A percentile compares a stretch with the other conserved stretches of the same genome.
These are phyloP conservation scores for Marasmius tenuissimus DNA, from an alignment of 1,284 basidiomycete species.

Conservation along the genomic window DNA sequence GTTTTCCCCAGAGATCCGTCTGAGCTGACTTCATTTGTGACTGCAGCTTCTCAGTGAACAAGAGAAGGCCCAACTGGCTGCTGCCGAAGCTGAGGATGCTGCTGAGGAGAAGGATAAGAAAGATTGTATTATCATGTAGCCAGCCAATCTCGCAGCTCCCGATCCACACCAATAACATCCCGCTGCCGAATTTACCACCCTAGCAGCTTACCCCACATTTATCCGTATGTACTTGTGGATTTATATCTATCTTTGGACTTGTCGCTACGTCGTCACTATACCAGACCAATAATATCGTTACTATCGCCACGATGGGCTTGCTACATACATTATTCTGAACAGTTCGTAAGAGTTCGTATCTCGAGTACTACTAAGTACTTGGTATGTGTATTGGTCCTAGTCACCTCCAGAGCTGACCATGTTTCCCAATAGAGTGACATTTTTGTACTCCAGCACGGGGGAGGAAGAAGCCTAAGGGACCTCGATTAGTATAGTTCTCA, in stretches of 20 bases:
- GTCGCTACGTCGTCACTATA: no score
- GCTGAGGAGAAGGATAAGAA: constrained; percentile 35
- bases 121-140: constrained; percentile 64
- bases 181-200: no score
- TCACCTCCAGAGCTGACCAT: neutral
- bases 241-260: no score
- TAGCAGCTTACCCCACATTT: no score
- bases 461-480: constrained; percentile 11
- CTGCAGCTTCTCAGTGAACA: constrained; percentile 44
- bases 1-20: neutral
- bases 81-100: constrained; percentile 40
- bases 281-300: no score
- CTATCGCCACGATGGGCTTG: no score
- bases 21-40: neutral
- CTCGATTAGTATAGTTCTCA: neutral
- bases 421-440: constrained; percentile 25
- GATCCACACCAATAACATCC: neutral
- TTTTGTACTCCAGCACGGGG: constrained; percentile 27
- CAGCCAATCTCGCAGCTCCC: neutral
- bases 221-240: neutral
- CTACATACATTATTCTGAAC: neutral
- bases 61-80: constrained; percentile 63
- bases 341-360: no score
- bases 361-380: neutral
- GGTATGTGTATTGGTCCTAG: neutral